Evolutionary conservation across 371 early-diverging fungal genomes (phyloP), one percentile per base, ranked within the genome.

Genomic region (Homolaphlyctis polyrhiza): DNA sequence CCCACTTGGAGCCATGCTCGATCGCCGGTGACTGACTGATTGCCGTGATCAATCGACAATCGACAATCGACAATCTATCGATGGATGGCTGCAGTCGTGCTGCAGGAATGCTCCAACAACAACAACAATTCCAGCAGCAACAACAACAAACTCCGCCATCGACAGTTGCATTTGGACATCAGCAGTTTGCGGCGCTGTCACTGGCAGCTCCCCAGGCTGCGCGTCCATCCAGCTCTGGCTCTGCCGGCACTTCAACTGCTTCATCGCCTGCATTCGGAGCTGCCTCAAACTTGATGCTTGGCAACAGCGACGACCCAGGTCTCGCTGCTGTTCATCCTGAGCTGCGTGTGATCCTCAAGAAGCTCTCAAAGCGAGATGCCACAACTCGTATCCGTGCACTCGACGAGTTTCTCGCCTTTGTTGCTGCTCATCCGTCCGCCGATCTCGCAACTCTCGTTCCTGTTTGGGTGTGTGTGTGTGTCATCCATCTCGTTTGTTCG

Each of bases 351-450:
- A 58, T 79, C 16, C 51, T 83, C 33, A 80, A 80, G 58, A 64
- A 72, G 49, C 62, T 83, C 21, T 23, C 66, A 30, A 83, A 83
- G 61, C 67, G 73, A 61, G 83, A 83, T 49, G 32, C 73, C 23
- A 66, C 59, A 3, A 83, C 83, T 34, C 71, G 66, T 58, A 47
- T 65, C 3, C 77, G 75, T 50, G 83, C 80, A 1, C 50, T 78
- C 28, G 81, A 81, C n/a, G 80, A 80, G 27, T 61, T 79, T 11
- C 3, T 47, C n/a, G 52, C 58, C 4, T 72, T 69, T 60, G 34
- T 71, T 21, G 18, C 23, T 35, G 30, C 25, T 29, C 63, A 57
- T n/a, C 30, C 23, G 27, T 51, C 60, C 30, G 66, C 70, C 4
- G 55, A 32, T 25, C 45, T 79, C 72, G 34, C 68, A 68, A 47